A percentile compares a stretch with the other conserved stretches of the same genome.
Conservation (phyloP, 2,329 filamentous ascomycete species). For the Sclerotinia borealis region DNA sequence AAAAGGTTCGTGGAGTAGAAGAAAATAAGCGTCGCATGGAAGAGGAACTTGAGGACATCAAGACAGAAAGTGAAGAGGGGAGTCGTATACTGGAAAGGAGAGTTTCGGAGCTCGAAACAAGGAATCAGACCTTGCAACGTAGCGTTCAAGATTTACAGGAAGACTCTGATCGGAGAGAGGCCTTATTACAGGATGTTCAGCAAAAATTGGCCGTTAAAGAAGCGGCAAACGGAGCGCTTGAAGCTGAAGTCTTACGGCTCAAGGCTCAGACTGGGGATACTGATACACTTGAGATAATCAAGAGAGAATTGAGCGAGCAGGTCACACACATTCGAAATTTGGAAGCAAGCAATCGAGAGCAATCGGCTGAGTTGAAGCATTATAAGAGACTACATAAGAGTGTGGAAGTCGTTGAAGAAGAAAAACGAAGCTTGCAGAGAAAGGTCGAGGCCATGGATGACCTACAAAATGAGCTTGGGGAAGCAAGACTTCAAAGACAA, state of each 20-base stretch:
- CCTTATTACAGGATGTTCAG: constrained; percentile 30
- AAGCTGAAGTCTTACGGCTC: constrained; percentile 75
- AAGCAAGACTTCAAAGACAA: constrained; percentile 75
- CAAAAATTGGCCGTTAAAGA: constrained; percentile 57
- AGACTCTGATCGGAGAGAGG: constrained; percentile 36
- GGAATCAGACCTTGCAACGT: constrained; percentile 51
- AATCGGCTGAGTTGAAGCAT: constrained; percentile 72
- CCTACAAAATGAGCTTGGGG: constrained; percentile 69
- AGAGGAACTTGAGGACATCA: constrained; percentile 75
- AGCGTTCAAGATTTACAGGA: constrained; percentile 44
- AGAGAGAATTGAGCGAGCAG: constrained; percentile 83
- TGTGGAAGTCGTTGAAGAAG: constrained; percentile 91
- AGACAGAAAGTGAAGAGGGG: constrained; percentile 59
- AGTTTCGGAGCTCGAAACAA: constrained; percentile 54
- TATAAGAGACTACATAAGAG: constrained; percentile 76
- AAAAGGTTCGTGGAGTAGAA: constrained; percentile 61
- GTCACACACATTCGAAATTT: constrained; percentile 83
- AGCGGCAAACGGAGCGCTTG: constrained; percentile 63
- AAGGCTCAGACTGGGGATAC: constrained; percentile 84
- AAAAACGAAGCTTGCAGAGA: constrained; percentile 77
- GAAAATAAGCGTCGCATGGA: constrained; percentile 68
- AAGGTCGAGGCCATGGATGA: constrained; percentile 69
- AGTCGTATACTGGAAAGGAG: constrained; percentile 57
- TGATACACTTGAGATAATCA: constrained; percentile 79
- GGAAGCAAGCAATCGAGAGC: constrained; percentile 74